These are phyloP conservation scores for Globisporangium splendens DNA, from an alignment of 352 stramenopile species.

Conservation along the genomic window DNA sequence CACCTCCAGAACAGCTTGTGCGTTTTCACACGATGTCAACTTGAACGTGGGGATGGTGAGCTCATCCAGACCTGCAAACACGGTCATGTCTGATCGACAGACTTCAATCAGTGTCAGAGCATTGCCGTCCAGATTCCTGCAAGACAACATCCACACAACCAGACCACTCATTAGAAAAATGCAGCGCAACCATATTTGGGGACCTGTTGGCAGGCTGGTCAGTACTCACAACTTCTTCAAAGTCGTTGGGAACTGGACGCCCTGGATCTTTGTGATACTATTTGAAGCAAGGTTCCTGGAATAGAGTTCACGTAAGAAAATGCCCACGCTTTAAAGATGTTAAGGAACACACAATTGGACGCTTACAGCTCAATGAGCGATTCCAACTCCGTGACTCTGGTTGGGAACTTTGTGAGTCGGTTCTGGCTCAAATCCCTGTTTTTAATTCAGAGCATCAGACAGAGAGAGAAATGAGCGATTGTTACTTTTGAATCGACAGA, in stretches of 20 bases:
- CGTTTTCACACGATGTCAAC: constrained; percentile 17
- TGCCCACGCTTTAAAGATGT: neutral
- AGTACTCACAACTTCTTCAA: constrained; percentile 33
- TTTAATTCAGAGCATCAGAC: neutral
- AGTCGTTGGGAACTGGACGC: constrained; percentile 48
- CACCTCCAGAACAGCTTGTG: neutral
- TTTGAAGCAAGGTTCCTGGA: constrained; percentile 60
- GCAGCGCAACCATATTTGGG: neutral
- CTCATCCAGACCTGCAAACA: constrained; percentile 27
- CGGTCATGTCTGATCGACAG: constrained; percentile 37
- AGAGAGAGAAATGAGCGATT: neutral
- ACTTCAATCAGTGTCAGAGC: constrained; percentile 45
- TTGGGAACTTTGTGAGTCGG: constrained; percentile 40
- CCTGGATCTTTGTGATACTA: constrained; percentile 39
- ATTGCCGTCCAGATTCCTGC: constrained; percentile 35
- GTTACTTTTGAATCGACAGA: too few species aligned
- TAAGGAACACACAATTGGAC: neutral
- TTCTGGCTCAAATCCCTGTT: constrained; percentile 61
- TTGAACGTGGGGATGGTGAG: constrained; percentile 11
- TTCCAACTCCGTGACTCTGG: constrained; percentile 35
- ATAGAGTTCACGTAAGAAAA: neutral
- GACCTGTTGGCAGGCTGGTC: neutral
- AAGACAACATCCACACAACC: neutral
- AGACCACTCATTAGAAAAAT: neutral
- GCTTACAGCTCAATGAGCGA: constrained; percentile 57